Conservation (phyloP, 2,329 filamentous ascomycete genomes). For the Hypoxylon sp. region DNA sequence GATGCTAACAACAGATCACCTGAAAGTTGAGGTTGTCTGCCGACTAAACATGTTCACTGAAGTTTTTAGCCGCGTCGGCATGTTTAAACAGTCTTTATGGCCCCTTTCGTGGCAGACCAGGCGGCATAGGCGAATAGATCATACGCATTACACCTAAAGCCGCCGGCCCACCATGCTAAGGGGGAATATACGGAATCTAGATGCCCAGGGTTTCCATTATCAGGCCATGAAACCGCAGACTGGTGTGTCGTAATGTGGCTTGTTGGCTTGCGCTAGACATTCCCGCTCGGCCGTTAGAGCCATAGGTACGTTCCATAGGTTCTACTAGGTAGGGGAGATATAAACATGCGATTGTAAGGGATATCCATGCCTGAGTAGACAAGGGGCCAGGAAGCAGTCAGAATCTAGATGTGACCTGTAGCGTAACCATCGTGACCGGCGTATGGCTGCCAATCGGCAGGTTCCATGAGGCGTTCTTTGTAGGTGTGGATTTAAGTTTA, state of each 20-base stretch:
- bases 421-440: conserved; percentile 25
- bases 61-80: conserved; percentile 31
- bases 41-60: conserved; percentile 7
- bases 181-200: conserved; percentile 12
- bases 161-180: conserved; percentile 14
- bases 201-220: conserved; percentile 9
- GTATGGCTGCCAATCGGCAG: conserved; percentile 40
- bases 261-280: conserved; percentile 40
- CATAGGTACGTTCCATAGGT: conserved; percentile 32
- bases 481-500: conserved; percentile 22
- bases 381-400: conserved; percentile 39
- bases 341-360: conserved; percentile 31
- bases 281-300: conserved; percentile 38
- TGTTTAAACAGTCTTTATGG: conserved; percentile 3
- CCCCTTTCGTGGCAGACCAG: conserved; percentile 17
- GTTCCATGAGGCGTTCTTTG: conserved; percentile 40
- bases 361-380: conserved; percentile 33
- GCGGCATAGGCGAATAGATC: conserved; percentile 6
- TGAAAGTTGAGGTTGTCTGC: conserved; percentile 4
- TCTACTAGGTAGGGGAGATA: conserved; percentile 32
- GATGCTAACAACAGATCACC: conserved; percentile 2
- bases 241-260: conserved; percentile 38
- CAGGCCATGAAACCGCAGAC: conserved; percentile 21
- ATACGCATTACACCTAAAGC: conserved; percentile 11
- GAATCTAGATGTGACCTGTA: conserved; percentile 40